Base-by-base conservation (phyloP, 176 grass and related monocot species). In the Rhynchospora tenuis region DNA sequence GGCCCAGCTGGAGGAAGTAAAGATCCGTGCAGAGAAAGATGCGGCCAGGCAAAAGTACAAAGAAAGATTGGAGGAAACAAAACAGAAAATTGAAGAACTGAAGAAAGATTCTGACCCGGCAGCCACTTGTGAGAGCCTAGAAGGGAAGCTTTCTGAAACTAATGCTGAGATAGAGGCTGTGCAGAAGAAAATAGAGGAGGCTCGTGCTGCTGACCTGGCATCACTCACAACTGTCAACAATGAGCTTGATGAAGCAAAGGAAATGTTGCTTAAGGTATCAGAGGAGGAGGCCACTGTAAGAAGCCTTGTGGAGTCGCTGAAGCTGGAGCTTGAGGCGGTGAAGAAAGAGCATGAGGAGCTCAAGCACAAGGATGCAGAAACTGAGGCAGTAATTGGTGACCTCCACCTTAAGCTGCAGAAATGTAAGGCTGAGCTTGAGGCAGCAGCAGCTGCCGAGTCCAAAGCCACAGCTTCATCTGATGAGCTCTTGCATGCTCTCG, bases 361-460 rank as follows among this genome's bases (percentile, higher is more conserved):
- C n/a, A 94, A 93, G 90, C 80, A 85, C 59, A 94, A 93, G 84
- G 95, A 98, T 84, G 85, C 87, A 59, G 92, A 93, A 87, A 98
- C 90, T 2, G 92, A 94, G 84, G 87, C 87, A 48, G 75, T 91
- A 38, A 88, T 98, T 7, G 86, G 84, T 24, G 87, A 98, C 47
- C 89, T 98, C 88, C 92, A 94, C 28, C 19, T 86, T 23, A 98
- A 94, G 82, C 87, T 98, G 92, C 90, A 98, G 75, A 94, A 93
- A 60, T 98, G 92, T 87, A 98, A 98, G 86, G 90, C 78, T 84
- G 95, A 94, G 83, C 90, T 98, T n/a, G 92, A 90, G 57, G 95
- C 89, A 78, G 95, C 95, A 80, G 87, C 92, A 24, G 31, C 86
- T 82, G 95, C 95, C 19, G 92, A 98, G 86, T 90, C 89, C 31